Conservation (phyloP, 1,284 basidiomycete species). For the Malassezia vespertilionis region DNA sequence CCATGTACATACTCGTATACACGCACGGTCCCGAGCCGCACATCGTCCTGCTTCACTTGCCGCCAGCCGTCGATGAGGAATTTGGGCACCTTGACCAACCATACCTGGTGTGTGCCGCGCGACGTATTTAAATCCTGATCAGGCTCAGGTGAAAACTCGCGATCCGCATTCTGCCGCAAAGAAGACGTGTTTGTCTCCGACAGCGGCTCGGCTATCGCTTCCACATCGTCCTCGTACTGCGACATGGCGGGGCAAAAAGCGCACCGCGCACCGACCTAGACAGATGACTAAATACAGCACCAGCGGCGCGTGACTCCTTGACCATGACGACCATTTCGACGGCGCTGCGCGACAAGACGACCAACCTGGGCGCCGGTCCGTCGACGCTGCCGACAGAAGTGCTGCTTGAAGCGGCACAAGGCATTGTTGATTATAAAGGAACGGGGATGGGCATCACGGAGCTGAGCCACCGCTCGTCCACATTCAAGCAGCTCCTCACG, state of each 20-base stretch:
- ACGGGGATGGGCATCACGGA: constrained; percentile 45
- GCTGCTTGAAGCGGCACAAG: constrained; percentile 40
- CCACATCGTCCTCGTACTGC: constrained; percentile 28
- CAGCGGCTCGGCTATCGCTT: constrained; percentile 20
- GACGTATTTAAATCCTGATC: constrained; percentile 39
- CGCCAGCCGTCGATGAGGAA: constrained; percentile 53
- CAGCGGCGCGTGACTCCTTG: not conserved
- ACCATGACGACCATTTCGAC: not conserved
- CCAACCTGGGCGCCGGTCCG: constrained; percentile 46
- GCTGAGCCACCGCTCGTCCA: constrained; percentile 41
- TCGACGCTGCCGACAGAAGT: constrained; percentile 40
- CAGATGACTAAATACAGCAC: too few relatives aligned
- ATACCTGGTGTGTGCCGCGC: constrained; percentile 31
- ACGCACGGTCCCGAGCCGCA: constrained; percentile 50
- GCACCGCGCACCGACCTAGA: too few relatives aligned
- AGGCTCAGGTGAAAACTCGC: constrained; percentile 31
- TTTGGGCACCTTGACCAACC: constrained; percentile 50
- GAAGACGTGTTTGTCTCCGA: constrained; percentile 12
- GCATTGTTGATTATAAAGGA: constrained; percentile 36
- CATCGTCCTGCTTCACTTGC: constrained; percentile 49
- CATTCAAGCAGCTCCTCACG: constrained; percentile 37
- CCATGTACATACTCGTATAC: constrained; percentile 49
- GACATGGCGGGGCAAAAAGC: constrained; percentile 23
- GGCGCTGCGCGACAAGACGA: constrained; percentile 25
- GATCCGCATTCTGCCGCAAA: constrained; percentile 6